phyloP scores from a whole-genome alignment of 305 asterid genomes.

The Striga hermonthica region DNA sequence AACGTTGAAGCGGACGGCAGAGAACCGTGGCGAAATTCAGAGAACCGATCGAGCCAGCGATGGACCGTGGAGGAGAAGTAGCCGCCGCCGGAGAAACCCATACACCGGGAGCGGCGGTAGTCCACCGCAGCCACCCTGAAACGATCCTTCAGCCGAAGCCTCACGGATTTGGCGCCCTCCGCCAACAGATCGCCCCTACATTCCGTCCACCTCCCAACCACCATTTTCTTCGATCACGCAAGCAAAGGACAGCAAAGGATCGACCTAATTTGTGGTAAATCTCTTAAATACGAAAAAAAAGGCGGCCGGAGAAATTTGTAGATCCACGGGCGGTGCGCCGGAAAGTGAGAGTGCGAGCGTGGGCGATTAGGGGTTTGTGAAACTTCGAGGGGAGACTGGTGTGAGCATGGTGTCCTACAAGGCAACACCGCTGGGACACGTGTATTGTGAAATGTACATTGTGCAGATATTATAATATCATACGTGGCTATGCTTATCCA shows the following conservation, averaged over 20 bases:
- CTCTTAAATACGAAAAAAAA: background rate
- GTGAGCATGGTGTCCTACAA: slow-evolving; percentile 4
- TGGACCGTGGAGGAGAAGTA: slow-evolving; percentile 53
- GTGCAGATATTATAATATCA: too few species aligned
- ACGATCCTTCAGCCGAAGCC: slow-evolving; percentile 66
- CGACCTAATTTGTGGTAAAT: background rate
- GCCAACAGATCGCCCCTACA: slow-evolving; percentile 59
- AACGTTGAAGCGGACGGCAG: slow-evolving; percentile 64
- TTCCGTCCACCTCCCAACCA: slow-evolving; percentile 63
- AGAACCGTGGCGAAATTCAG: slow-evolving; percentile 63
- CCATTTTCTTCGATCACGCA: slow-evolving; percentile 42
- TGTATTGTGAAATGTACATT: too few species aligned
- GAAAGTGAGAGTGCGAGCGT: slow-evolving; percentile 19
- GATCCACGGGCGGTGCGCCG: slow-evolving; percentile 17
- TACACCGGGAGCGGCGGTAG: slow-evolving; percentile 49
- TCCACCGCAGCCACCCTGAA: slow-evolving; percentile 79
- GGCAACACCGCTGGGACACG: too few species aligned
- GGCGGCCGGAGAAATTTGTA: slow-evolving; percentile 3
- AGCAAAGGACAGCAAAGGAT: background rate
- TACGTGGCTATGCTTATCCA: too few species aligned
- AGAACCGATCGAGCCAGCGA: slow-evolving; percentile 61
- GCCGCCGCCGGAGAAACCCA: slow-evolving; percentile 36
- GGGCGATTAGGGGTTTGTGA: slow-evolving; percentile 2
- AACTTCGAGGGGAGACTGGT: background rate
- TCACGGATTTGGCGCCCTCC: slow-evolving; percentile 72